Base-by-base conservation (phyloP, 2,329 filamentous ascomycete genomes). In the Massarina eburnea region DNA sequence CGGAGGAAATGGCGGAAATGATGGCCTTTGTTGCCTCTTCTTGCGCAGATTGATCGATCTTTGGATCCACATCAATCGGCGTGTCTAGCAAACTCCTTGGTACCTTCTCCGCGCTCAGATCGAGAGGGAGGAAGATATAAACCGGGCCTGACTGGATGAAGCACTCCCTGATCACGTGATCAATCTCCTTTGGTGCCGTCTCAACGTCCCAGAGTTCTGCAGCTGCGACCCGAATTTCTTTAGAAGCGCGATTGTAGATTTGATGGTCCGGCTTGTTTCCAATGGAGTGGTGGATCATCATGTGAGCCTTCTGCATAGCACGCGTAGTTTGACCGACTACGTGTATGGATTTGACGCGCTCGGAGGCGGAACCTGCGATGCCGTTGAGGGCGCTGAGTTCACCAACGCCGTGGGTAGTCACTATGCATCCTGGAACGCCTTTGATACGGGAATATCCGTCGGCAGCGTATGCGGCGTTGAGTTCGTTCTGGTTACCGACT, bases 361-460 rank as follows among this genome's bases (percentile, higher is more conserved):
- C 74, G 7, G 67, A 69, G 58, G 72, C 68, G 24, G 70, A 58
- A 2, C 74, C 74, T 2, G 73, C 71, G 18, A 76, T 62, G 17
- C 71, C 74, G 46, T 76, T 76, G 5, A 76, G 48, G 1, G 74
- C 74, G 32, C 67, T 72, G 4, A 76, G 54, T 51, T 76, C 74
- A 47, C 81, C 82, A 1, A 84, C 81, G 4, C 81, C 82, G 55
- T 82, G 82, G 0, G 81, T 83, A 1, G 82, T 84, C 24, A 84
- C 68, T 7, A 82, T 57, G 41, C 70, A 71, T 8, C 73, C 73
- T 3, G 72, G 71, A 6, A 78, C 64, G 5, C 77, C 76, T 50
- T 80, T 80, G 47, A 80, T 72, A 10, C 80, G 69, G 3, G 77
- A 74, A 52, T 84, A 84, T 2, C 79, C 81, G 51, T 84, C 81